A percentile compares a stretch with the other conserved stretches of the same genome.
These are phyloP conservation scores for Syncephalastrum monosporum DNA, from an alignment of 371 early-diverging fungal species.

Conservation along the genomic window DNA sequence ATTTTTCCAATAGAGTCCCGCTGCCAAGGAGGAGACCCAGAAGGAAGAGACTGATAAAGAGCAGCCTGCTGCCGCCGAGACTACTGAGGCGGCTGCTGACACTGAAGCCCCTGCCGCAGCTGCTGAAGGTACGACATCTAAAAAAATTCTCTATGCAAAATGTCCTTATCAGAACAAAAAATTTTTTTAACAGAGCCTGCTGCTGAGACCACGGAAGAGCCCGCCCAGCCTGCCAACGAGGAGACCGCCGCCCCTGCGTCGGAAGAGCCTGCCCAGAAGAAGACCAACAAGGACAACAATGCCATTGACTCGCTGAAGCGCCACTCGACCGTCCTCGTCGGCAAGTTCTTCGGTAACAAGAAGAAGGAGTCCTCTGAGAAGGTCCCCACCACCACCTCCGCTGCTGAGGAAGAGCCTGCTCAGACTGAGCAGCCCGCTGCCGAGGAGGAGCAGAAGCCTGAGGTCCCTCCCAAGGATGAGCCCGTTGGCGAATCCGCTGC, in stretches of 20 bases:
- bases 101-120: constrained; percentile 5
- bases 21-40: too few species aligned
- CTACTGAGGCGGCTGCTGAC: constrained; percentile 13
- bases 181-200: too few species aligned
- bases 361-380: constrained; percentile 8
- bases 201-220: constrained; percentile 3
- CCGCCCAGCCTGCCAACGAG: too few species aligned
- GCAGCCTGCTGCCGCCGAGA: too few species aligned
- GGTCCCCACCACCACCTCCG: constrained; percentile 8
- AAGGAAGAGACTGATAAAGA: too few species aligned
- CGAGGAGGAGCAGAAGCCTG: too few species aligned
- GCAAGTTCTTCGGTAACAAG: constrained; percentile 39
- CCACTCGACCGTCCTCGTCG: constrained; percentile 24
- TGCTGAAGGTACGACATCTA: too few species aligned
- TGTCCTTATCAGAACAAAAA: too few species aligned
- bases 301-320: constrained; percentile 42
- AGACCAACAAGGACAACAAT: constrained; percentile 8
- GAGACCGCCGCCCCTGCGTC: not conserved
- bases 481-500: not conserved
- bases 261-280: constrained; percentile 9
- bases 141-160: too few species aligned
- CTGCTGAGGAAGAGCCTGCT: constrained; percentile 6
- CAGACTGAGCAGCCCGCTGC: constrained; percentile 7
- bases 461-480: too few species aligned
- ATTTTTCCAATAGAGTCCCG: too few species aligned